These are phyloP conservation scores for Myrica gale DNA, from an alignment of 306 rosid genomes.

Conservation along the genomic window DNA sequence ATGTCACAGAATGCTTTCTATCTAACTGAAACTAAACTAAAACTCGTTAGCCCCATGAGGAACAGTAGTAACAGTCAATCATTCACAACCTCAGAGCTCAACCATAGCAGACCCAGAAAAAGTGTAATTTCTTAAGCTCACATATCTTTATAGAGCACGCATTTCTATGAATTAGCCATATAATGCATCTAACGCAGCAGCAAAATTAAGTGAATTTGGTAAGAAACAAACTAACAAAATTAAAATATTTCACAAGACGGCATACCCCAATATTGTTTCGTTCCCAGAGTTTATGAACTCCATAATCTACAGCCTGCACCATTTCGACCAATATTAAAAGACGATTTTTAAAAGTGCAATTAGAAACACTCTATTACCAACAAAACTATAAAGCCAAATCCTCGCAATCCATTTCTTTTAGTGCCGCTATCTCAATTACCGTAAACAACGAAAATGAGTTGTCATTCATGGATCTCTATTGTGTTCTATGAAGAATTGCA, in stretches of 20 bases:
- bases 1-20: background rate
- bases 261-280: slow-evolving; percentile 87
- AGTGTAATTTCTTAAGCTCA: background rate
- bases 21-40: background rate
- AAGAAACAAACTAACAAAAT: background rate
- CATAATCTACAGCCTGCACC: slow-evolving; percentile 94
- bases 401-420: background rate
- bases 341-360: background rate
- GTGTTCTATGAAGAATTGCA: too few species aligned
- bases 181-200: background rate
- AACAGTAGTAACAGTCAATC: background rate
- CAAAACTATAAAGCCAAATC: background rate
- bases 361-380: background rate
- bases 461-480: background rate
- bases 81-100: background rate
- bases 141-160: background rate
- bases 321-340: background rate
- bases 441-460: background rate
- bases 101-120: background rate
- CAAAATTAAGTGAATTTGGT: background rate
- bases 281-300: slow-evolving; percentile 93
- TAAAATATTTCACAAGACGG: background rate
- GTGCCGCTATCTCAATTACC: background rate
- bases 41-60: background rate
- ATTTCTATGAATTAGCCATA: background rate